Conservation (phyloP, 495 filamentous ascomycete species). For the Hamigera avellanea region DNA sequence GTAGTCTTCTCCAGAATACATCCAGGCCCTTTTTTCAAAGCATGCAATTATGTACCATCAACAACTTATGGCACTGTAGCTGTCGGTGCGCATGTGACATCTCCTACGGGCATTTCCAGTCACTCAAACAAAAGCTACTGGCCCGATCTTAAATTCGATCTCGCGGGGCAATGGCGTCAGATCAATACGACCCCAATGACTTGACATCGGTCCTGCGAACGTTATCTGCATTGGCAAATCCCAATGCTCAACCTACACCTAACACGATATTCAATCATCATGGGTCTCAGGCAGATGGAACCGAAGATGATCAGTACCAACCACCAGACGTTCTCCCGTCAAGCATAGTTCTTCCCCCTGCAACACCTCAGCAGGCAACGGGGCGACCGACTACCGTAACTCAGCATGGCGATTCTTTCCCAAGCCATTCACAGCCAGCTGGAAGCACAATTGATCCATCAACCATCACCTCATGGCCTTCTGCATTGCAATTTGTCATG, state of each 20-base stretch:
- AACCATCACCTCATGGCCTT: constrained; percentile 53
- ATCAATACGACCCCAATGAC: constrained; percentile 30
- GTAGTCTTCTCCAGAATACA: no score
- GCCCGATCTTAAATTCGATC: no score
- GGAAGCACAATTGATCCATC: constrained; percentile 28
- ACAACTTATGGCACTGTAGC: no score
- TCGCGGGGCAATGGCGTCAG: constrained; percentile 27
- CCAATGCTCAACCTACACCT: constrained; percentile 3
- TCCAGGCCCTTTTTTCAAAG: no score
- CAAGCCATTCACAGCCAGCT: not conserved
- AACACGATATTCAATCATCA: constrained; percentile 5
- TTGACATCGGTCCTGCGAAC: constrained; percentile 43
- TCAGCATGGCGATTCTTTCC: not conserved
- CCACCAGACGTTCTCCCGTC: constrained; percentile 10
- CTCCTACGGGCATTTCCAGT: no score
- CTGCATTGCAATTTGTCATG: constrained; percentile 51
- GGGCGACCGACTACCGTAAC: constrained; percentile 3
- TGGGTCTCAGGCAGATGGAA: not conserved
- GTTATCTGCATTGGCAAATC: constrained; percentile 30
- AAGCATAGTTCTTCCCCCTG: not conserved
- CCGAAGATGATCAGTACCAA: constrained; percentile 12
- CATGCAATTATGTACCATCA: no score
- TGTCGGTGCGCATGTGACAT: no score
- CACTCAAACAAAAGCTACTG: no score
- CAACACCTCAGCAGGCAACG: constrained; percentile 3